Evolutionary conservation across 1,139 yeast species (phyloP).

Genomic region (Blastobotrys indianensis): DNA sequence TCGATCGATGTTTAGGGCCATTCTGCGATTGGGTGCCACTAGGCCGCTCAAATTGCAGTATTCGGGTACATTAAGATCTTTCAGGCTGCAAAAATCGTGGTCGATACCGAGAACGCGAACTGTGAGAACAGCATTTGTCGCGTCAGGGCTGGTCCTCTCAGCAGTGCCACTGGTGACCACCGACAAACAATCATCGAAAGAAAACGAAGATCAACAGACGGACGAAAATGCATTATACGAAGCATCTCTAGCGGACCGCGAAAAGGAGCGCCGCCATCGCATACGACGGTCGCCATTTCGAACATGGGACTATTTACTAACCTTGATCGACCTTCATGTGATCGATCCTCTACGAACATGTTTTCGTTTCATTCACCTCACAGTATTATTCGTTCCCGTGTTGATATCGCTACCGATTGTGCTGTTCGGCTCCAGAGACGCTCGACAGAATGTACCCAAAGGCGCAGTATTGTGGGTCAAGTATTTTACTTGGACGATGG

Average conservation of each 20-base stretch:
- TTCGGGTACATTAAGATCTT: too few relatives aligned
- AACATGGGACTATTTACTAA: conserved; percentile 1
- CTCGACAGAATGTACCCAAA: conserved; percentile 38
- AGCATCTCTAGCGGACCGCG: conserved; percentile 9
- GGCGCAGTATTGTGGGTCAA: conserved; percentile 74
- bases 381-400: conserved; percentile 66
- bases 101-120: too few relatives aligned
- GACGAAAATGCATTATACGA: conserved; percentile 10
- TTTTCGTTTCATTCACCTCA: conserved; percentile 62
- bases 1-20: too few relatives aligned
- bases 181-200: too few relatives aligned
- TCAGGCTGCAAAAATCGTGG: too few relatives aligned
- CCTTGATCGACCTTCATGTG: conserved; percentile 28
- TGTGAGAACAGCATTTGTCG: too few relatives aligned
- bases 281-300: conserved; percentile 7
- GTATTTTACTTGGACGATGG: conserved; percentile 62
- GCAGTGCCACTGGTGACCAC: too few relatives aligned
- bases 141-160: too few relatives aligned
- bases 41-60: too few relatives aligned
- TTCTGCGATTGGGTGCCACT: too few relatives aligned
- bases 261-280: conserved; percentile 7
- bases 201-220: background rate
- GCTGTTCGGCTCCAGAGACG: conserved; percentile 48
- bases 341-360: conserved; percentile 64
- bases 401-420: conserved; percentile 59